Evolutionary conservation across 129 eudicot genomes (phyloP).

Genomic region (Gnaphalium uliginosum): DNA sequence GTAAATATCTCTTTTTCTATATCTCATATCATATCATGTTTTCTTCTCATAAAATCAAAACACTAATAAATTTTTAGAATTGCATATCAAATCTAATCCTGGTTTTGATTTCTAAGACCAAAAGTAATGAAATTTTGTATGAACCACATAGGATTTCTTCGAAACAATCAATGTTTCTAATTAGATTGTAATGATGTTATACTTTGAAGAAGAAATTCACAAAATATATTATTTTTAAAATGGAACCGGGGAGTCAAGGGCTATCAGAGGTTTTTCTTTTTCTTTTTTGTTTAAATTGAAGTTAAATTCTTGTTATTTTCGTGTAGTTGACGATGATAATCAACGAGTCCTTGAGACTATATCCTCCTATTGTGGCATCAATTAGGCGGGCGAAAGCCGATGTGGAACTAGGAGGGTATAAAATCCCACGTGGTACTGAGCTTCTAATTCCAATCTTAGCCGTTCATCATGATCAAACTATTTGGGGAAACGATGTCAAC

Average conservation of each 20-base stretch:
- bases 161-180: not conserved
- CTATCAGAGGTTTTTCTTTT: no score
- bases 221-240: no score
- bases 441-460: conserved; percentile 76
- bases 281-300: not conserved
- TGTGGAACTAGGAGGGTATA: conserved; percentile 64
- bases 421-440: conserved; percentile 72
- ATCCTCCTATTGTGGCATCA: conserved; percentile 80
- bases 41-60: not conserved
- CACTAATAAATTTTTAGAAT: no score
- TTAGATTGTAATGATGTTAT: no score
- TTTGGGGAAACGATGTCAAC: conserved; percentile 79
- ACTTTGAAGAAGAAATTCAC: no score
- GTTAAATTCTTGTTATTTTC: not conserved
- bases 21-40: not conserved
- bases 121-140: not conserved
- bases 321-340: conserved; percentile 81
- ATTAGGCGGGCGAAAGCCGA: conserved; percentile 70
- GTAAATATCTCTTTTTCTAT: conserved; percentile 27
- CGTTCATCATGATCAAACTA: conserved; percentile 78
- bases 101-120: not conserved
- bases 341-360: conserved; percentile 70
- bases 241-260: no score
- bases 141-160: not conserved
- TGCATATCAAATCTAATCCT: no score